These are phyloP conservation scores for Austroboletus eburneus DNA, from an alignment of 768 basidiomycete species.

Conservation along the genomic window DNA sequence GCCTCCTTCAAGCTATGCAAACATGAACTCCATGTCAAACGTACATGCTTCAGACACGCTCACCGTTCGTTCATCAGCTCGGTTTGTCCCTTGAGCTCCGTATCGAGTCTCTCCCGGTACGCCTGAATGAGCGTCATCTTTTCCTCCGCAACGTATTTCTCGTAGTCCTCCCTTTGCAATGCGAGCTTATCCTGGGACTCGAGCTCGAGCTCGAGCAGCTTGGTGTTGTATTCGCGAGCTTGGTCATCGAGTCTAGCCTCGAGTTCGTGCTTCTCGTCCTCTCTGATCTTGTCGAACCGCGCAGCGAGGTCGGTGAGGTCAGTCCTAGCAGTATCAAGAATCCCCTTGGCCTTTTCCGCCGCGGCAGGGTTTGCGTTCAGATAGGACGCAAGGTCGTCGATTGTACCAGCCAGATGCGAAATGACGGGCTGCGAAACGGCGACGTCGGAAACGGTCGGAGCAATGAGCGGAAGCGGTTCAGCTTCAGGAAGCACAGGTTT, in stretches of 20 bases:
- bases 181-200: conserved; percentile 83
- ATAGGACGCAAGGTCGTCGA: conserved; percentile 86
- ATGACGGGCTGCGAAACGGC: conserved; percentile 85
- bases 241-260: conserved; percentile 73
- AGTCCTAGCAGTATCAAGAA: conserved; percentile 74
- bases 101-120: conserved; percentile 83
- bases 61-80: conserved; percentile 94
- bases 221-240: conserved; percentile 74
- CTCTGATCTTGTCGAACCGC: conserved; percentile 74
- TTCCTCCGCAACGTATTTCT: conserved; percentile 77
- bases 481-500: conserved; percentile 27
- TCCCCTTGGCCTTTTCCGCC: conserved; percentile 61
- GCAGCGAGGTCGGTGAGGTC: conserved; percentile 77
- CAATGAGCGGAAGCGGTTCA: conserved; percentile 66
- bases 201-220: conserved; percentile 80
- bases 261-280: conserved; percentile 70
- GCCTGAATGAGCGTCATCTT: conserved; percentile 62
- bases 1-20: conserved; percentile 80
- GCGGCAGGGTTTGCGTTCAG: conserved; percentile 70
- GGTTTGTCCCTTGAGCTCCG: conserved; percentile 82
- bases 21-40: neutral
- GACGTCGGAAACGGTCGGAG: conserved; percentile 73
- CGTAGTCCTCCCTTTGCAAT: conserved; percentile 81
- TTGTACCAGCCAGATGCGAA: conserved; percentile 84
- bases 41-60: conserved; percentile 11